Percentiles rank a stretch among this genome's conserved stretches.
Conservation (phyloP, 2,329 filamentous ascomycete genomes). For the Fusarium proliferatum region DNA sequence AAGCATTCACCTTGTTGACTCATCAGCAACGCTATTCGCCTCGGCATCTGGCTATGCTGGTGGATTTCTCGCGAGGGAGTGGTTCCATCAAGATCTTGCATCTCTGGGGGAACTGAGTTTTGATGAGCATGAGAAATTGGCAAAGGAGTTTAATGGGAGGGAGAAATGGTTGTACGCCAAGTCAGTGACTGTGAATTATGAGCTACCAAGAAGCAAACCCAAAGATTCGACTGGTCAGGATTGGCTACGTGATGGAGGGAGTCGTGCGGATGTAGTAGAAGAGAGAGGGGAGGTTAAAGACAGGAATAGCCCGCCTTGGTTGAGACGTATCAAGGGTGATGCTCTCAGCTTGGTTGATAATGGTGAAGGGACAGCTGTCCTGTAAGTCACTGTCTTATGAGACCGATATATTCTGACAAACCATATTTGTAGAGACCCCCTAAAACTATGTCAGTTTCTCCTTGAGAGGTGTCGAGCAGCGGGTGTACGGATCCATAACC, state of each 20-base stretch:
- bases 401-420: not conserved
- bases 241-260: conserved; percentile 74
- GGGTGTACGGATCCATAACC: conserved; percentile 75
- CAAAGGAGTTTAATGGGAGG: conserved; percentile 66
- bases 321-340: conserved; percentile 60
- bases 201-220: conserved; percentile 50
- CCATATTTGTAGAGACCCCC: conserved; percentile 66
- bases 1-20: conserved; percentile 61
- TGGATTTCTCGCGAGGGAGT: conserved; percentile 79
- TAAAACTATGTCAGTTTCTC: conserved; percentile 73
- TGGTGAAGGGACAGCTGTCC: conserved; percentile 70
- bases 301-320: conserved; percentile 48
- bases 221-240: conserved; percentile 64
- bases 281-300: conserved; percentile 45
- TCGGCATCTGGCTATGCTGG: conserved; percentile 80
- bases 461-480: conserved; percentile 65
- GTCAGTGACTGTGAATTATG: conserved; percentile 69
- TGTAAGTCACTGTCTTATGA: conserved; percentile 57
- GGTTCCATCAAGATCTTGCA: conserved; percentile 70
- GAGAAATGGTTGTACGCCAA: conserved; percentile 62
- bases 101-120: conserved; percentile 75
- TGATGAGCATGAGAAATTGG: conserved; percentile 73
- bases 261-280: conserved; percentile 64
- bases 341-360: conserved; percentile 70
- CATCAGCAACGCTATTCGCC: conserved; percentile 68